These are phyloP conservation scores for Anacardium occidentale DNA, from an alignment of 345 rosid species.

Conservation along the genomic window DNA sequence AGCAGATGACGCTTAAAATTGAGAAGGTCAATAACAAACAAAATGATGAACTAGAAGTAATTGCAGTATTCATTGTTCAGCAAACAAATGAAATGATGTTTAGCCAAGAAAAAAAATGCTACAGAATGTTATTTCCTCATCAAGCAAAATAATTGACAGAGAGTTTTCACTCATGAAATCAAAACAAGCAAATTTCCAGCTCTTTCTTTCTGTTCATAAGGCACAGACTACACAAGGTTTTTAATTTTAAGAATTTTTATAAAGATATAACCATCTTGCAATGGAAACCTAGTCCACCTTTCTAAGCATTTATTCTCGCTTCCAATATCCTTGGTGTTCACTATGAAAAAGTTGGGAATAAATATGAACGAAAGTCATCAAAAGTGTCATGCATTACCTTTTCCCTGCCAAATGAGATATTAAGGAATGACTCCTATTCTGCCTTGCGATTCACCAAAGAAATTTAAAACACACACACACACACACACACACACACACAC, in stretches of 20 bases:
- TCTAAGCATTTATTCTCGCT: no score
- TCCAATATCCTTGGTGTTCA: no score
- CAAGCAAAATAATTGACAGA: not conserved
- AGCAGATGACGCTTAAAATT: not conserved
- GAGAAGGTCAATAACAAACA: slow-evolving; percentile 4
- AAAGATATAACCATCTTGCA: no score
- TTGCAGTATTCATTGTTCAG: not conserved
- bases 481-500: no score
- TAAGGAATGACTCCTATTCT: not conserved
- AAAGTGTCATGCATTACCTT: no score
- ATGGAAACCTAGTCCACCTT: no score
- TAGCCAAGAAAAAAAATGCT: not conserved
- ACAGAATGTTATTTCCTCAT: not conserved
- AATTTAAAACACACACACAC: no score
- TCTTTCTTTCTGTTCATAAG: not conserved
- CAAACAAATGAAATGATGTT: not conserved
- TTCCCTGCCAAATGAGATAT: not conserved
- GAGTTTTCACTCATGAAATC: not conserved
- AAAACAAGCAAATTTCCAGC: not conserved
- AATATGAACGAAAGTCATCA: no score
- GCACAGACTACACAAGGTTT: no score
- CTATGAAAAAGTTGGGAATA: not conserved
- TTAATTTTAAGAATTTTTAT: no score
- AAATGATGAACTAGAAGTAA: not conserved
- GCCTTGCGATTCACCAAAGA: slow-evolving; percentile 5